Evolutionary conservation across 1,284 basidiomycete species (phyloP), one percentile per base, ranked within the genome.

Genomic region (Fomitopsis palustris): DNA sequence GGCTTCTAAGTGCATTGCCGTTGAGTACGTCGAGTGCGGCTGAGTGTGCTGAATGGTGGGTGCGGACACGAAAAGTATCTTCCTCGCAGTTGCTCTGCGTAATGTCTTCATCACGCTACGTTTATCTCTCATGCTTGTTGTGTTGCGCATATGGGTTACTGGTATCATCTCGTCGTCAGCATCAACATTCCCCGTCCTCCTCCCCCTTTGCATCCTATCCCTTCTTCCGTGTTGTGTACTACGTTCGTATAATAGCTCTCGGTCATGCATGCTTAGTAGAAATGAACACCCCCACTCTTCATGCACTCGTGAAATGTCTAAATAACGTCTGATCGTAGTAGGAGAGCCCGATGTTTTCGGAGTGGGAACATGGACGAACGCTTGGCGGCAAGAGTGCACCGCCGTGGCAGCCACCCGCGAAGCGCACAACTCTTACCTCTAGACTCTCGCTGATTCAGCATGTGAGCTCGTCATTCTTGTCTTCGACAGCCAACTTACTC

Each of bases 1-100:
- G 69, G 70, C 33, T 76, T 75, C 73, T 75, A 63, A 71, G 68
- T 59, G 52, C 4, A 14, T 37, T 14, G 31, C 31, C 7, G 35
- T 35, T 35, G n/a, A n/a, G 41, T n/a, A n/a, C 39, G 39, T 41
- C 39, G 39, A 37, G 35, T 37, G 7, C 35, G 35, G 35, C 35
- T 7, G 35, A 7, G 35, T 17, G n/a, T n/a, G 39, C 19, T 41
- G 39, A 17, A 4, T 4, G n/a, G 25, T 17, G 43, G 43, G 43
- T 23, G 43, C 10, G 43, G 43, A 45, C 3, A 23, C 7, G 43
- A 47, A 47, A 47, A 47, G 45, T 47, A 47, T 47, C 8, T 17
- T 47, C n/a, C 45, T 39, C 16, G 17, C 14, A 7, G 39, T n/a
- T 42, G 17, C n/a, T 17, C 25, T 47, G 45, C 27, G 12, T 47